Percentiles rank a stretch among this genome's conserved stretches.
phyloP scores from a whole-genome alignment of 352 stramenopile species.

The Globisporangium cederbergense region DNA sequence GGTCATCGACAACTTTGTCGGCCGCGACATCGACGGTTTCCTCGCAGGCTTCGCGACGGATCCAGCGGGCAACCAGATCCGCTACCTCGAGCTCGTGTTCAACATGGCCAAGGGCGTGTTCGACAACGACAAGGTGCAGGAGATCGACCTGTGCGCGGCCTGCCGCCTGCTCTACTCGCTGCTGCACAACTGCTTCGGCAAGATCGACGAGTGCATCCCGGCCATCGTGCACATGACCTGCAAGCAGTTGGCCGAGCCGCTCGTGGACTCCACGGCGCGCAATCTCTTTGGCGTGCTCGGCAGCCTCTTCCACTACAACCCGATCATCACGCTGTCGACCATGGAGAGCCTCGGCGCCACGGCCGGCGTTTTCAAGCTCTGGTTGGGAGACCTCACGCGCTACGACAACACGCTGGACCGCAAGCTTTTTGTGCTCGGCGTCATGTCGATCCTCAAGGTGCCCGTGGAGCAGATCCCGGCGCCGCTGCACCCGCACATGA shows the following conservation, averaged over 20 bases:
- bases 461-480: slow-evolving; percentile 77
- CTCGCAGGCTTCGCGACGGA: slow-evolving; percentile 46
- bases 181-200: slow-evolving; percentile 81
- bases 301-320: slow-evolving; percentile 94
- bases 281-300: slow-evolving; percentile 89
- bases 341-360: slow-evolving; percentile 87
- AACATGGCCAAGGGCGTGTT: slow-evolving; percentile 78
- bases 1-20: slow-evolving; percentile 96
- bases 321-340: slow-evolving; percentile 82
- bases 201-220: slow-evolving; percentile 74
- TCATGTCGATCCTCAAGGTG: slow-evolving; percentile 90
- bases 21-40: slow-evolving; percentile 72
- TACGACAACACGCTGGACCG: slow-evolving; percentile 84
- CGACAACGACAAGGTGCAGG: slow-evolving; percentile 53
- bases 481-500: slow-evolving; percentile 84
- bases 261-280: slow-evolving; percentile 67
- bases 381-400: slow-evolving; percentile 84
- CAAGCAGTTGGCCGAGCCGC: slow-evolving; percentile 49
- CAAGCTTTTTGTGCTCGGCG: slow-evolving; percentile 92
- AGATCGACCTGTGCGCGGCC: slow-evolving; percentile 70
- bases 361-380: slow-evolving; percentile 89
- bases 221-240: slow-evolving; percentile 71
- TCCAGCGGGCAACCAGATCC: slow-evolving; percentile 36
- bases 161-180: slow-evolving; percentile 78
- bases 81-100: slow-evolving; percentile 79